Evolutionary conservation across 371 early-diverging fungal species (phyloP).

Genomic region (Mortierella sp.): DNA sequence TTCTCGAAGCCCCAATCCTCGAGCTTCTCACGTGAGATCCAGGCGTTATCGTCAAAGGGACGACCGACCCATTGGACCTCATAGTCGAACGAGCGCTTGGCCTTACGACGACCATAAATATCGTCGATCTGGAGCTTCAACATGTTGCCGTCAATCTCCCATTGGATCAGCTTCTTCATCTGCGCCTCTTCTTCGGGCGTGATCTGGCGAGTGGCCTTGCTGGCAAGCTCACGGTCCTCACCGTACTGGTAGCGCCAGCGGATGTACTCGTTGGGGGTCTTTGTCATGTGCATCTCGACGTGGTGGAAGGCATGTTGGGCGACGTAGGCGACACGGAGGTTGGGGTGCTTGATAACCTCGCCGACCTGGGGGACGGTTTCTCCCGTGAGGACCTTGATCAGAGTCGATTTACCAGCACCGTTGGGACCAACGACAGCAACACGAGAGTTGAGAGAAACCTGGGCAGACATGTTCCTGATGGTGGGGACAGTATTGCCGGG

Average conservation of each 20-base stretch:
- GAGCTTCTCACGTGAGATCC: conserved; percentile 79
- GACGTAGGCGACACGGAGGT: conserved; percentile 79
- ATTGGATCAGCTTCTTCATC: conserved; percentile 68
- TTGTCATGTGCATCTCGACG: conserved; percentile 73
- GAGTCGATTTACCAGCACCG: conserved; percentile 83
- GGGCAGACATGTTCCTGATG: conserved; percentile 68
- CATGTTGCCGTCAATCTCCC: conserved; percentile 61
- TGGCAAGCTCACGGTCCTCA: conserved; percentile 74
- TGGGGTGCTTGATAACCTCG: conserved; percentile 80
- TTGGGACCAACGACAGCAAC: conserved; percentile 80
- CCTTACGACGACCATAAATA: conserved; percentile 74
- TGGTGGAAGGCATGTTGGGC: conserved; percentile 86
- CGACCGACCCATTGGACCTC: conserved; percentile 72
- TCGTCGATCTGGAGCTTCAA: conserved; percentile 72
- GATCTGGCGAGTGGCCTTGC: conserved; percentile 69
- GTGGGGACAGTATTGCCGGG: conserved; percentile 68
- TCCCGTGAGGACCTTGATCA: conserved; percentile 88
- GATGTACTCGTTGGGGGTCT: conserved; percentile 76
- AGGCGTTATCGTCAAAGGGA: conserved; percentile 72
- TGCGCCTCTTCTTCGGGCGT: conserved; percentile 73
- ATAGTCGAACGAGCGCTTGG: conserved; percentile 75
- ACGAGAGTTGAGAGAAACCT: conserved; percentile 75
- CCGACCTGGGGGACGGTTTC: conserved; percentile 75
- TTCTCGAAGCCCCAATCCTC: conserved; percentile 76
- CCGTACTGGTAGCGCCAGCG: conserved; percentile 78